Evolutionary conservation across 1,284 basidiomycete species (phyloP), one percentile per base, ranked within the genome.

Genomic region (Fomes fomentarius): DNA sequence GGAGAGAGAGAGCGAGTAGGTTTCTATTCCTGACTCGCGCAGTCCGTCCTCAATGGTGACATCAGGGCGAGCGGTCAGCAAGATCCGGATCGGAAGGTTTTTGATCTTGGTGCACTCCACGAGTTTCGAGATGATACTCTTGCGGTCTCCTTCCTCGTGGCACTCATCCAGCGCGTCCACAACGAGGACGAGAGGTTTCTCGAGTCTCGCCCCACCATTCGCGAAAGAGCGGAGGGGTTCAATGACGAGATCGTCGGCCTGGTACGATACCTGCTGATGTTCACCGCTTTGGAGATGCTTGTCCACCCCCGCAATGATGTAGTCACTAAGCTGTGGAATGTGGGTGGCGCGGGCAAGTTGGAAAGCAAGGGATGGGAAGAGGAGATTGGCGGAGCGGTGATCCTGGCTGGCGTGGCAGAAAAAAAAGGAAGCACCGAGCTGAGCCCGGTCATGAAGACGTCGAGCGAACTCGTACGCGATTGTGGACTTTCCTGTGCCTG

Each of bases 401-500:
- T 42, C 44, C 17, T 46, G 31, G 8, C 22, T 22, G 15, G 24
- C 45, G 10, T 49, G 53, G 2, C 22, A 19, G 48, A 54, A 58
- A 45, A 51, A 56, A 41, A 55, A 58, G 15, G 57, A 56, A 11
- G 49, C 48, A 8, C 57, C 57, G 11, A 58, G 37, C 9, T 34
- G 14, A 19, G 40, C 45, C 6, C 35, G 31, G 9, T 49, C 17
- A 19, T 51, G 38, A 1, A 54, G 35, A 12, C 57, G 47, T 11
- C 37, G 21, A 2, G 58, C 58, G 14, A 54, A 22, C 24, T 53
- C 48, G 35, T 47, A 51, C 9, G 54, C 58, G 25, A 60, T 47
- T 1, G 58, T 52, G 1, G 54, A 57, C 42, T 60, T 60, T 10
- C 58, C 58, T 14, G 55, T 51, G 9, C 58, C 58, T 4, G 55